Base-by-base conservation (phyloP, 192 early-diverging fungal species). In the Phlyctochytrium planicorne region DNA sequence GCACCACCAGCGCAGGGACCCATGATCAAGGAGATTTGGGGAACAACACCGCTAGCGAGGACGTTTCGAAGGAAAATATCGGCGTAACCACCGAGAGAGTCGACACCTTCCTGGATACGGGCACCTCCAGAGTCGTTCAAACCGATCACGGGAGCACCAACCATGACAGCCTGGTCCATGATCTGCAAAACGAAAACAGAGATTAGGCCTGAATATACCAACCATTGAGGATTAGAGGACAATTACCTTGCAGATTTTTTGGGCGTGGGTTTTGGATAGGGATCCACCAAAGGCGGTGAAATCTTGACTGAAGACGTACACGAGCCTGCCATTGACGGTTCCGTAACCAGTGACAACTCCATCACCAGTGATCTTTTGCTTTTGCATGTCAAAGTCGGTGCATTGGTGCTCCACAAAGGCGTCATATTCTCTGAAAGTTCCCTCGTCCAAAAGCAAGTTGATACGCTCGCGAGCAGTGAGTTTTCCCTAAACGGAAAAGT, bases 91-190 rank as follows among this genome's bases (percentile, higher is more conserved):
- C 89, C 96, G 40, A 98, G 80, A 30, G 94, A 95, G 63, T 94
- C 94, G 1, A 98, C 96, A 65, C 96, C 96, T 78, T 98, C 96
- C 73, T 98, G 96, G 65, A 98, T 98, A 71, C 96, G 87, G 23
- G 96, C 96, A 68, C 96, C 96, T 52, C 96, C 96, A 62, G 94
- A 96, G 79, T 98, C 96, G 70, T 98, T 94, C 27, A 98, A 75
- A 0, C 96, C 96, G 52, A 98, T 89, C 23, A 98, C 89, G 2
- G 96, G 96, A n/a, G 93, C 94, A 24, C 94, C 92, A 14, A 93
- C 94, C 35, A 90, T 72, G 71, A 98, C 74, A 16, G 96, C 96
- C 69, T 91, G 88, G 72, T 98, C 94, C 91, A 98, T 93, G 70
- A 85, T 53, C 66, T 77, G 53, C 53, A 76, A 75, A 33, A 62